These are phyloP conservation scores for Penicillium sp. DNA, from an alignment of 2,329 filamentous ascomycete genomes.

Conservation along the genomic window DNA sequence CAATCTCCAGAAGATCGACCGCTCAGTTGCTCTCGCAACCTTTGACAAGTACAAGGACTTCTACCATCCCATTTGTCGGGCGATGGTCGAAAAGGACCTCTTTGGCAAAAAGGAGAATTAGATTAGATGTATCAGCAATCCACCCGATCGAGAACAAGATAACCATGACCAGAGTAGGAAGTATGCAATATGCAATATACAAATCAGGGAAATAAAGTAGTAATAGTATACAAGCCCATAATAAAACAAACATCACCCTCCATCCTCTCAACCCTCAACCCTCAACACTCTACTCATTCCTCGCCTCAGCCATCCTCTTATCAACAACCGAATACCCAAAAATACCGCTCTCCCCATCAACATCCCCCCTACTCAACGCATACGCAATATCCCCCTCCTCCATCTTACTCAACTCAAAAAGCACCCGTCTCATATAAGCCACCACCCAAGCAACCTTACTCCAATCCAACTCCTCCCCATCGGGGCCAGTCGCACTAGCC, in stretches of 20 bases:
- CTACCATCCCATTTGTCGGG: slow-evolving; percentile 91
- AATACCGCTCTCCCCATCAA: slow-evolving; percentile 37
- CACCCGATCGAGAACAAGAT: too few species aligned
- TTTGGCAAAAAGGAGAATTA: slow-evolving; percentile 47
- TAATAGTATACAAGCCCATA: too few species aligned
- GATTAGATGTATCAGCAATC: neutral
- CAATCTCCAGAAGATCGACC: slow-evolving; percentile 74
- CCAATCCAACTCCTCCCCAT: slow-evolving; percentile 60
- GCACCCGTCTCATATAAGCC: slow-evolving; percentile 64
- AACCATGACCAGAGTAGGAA: too few species aligned
- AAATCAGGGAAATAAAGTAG: too few species aligned
- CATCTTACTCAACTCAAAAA: slow-evolving; percentile 58
- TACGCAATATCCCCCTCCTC: slow-evolving; percentile 61
- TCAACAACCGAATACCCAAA: slow-evolving; percentile 42
- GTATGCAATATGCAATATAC: too few species aligned
- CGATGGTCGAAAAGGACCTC: slow-evolving; percentile 85
- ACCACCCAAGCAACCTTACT: slow-evolving; percentile 65
- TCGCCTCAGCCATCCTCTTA: slow-evolving; percentile 44
- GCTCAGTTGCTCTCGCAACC: slow-evolving; percentile 74
- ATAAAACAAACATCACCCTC: neutral
- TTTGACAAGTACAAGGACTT: slow-evolving; percentile 89
- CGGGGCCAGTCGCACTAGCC: slow-evolving; percentile 56
- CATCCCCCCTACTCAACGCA: slow-evolving; percentile 45
- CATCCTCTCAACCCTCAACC: neutral
- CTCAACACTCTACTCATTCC: slow-evolving; percentile 16